These are phyloP conservation scores for Bifiguratus adelaidae DNA, from an alignment of 192 early-diverging fungal species.

Conservation along the genomic window DNA sequence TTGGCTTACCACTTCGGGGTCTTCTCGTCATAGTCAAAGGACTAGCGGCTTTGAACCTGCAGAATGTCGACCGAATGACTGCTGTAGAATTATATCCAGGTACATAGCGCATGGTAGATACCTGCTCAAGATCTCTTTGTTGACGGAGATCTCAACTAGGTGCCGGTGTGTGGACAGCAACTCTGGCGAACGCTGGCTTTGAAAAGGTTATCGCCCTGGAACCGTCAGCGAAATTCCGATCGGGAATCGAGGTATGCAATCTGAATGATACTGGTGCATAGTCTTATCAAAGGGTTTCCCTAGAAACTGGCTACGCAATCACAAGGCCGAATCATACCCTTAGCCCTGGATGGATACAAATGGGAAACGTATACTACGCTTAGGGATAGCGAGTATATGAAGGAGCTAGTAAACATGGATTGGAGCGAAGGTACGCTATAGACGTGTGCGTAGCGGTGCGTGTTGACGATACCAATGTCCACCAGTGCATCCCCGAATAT, in stretches of 20 bases:
- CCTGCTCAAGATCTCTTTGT: neutral
- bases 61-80: constrained; percentile 7
- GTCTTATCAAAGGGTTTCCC: neutral
- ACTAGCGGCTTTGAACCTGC: constrained; percentile 4
- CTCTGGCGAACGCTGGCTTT: constrained; percentile 14
- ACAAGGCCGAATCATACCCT: neutral
- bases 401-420: constrained; percentile 4
- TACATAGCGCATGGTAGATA: neutral
- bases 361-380: constrained; percentile 17
- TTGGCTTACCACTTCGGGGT: no score
- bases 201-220: constrained; percentile 12
- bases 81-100: constrained; percentile 25
- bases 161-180: constrained; percentile 16
- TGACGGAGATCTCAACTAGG: constrained; percentile 3
- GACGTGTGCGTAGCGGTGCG: neutral
- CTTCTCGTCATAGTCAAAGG: no score
- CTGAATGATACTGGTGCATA: neutral
- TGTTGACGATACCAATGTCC: neutral
- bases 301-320: neutral
- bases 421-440: constrained; percentile 11
- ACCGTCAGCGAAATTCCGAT: constrained; percentile 3
- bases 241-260: constrained; percentile 4
- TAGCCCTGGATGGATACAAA: constrained; percentile 18
- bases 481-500: constrained; percentile 12
- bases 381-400: constrained; percentile 11